Conservation (phyloP, 305 asterid genomes). For the Plantago coronopus region DNA sequence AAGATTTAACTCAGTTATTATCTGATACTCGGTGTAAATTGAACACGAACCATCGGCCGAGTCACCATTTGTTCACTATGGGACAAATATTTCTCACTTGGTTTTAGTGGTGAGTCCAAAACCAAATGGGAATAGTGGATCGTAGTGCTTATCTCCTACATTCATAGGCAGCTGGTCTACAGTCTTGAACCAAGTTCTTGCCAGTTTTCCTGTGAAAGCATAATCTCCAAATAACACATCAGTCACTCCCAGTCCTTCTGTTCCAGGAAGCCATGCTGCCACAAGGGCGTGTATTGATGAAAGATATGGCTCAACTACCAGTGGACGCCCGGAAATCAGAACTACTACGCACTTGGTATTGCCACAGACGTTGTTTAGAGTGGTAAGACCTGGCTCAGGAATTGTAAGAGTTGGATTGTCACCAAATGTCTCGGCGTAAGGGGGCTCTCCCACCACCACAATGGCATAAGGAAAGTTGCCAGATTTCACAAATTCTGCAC, state of each 20-base stretch:
- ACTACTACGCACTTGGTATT: constrained; percentile 45
- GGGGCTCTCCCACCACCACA: constrained; percentile 57
- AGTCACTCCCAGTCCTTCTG: constrained; percentile 58
- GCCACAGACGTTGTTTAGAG: constrained; percentile 35
- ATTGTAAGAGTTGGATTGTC: constrained; percentile 41
- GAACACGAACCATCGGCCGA: no score
- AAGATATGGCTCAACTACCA: constrained; percentile 45
- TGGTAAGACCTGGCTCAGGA: constrained; percentile 33
- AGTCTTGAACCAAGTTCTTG: constrained; percentile 56
- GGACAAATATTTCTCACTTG: background rate
- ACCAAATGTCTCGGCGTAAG: constrained; percentile 48
- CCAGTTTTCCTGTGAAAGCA: constrained; percentile 45
- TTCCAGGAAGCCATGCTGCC: constrained; percentile 78
- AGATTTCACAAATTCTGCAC: constrained; percentile 26
- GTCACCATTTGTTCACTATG: no score
- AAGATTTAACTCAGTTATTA: no score
- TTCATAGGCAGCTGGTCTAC: constrained; percentile 64
- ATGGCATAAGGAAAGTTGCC: constrained; percentile 41
- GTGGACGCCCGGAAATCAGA: constrained; percentile 49
- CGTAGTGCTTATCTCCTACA: constrained; percentile 49
- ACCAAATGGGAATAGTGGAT: constrained; percentile 62
- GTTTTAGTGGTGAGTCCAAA: constrained; percentile 46
- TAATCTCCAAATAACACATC: constrained; percentile 61
- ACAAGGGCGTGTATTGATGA: constrained; percentile 47
- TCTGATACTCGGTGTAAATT: no score